phyloP scores from a whole-genome alignment of 768 basidiomycete species.

The Trametes elegans region DNA sequence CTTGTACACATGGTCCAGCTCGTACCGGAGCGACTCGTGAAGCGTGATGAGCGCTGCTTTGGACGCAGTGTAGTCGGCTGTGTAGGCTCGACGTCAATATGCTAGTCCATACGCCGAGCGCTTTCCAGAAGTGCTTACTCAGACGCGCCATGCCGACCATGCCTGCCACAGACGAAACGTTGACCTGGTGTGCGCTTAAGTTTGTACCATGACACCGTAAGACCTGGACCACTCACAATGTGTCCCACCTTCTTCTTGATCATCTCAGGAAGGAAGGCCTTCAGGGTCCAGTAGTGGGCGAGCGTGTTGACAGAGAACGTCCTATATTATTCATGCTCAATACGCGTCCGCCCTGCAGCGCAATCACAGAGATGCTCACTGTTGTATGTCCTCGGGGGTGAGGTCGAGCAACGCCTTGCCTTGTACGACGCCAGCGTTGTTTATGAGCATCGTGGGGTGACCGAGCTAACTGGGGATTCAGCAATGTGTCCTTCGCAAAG shows the following conservation, averaged over 20 bases:
- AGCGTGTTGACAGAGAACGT: conserved; percentile 89
- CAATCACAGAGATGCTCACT: conserved; percentile 65
- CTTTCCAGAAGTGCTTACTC: conserved; percentile 46
- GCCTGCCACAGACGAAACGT: conserved; percentile 74
- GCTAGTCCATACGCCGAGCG: neutral
- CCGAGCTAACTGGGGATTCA: conserved; percentile 58
- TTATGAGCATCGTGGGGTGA: conserved; percentile 85
- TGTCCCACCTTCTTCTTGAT: conserved; percentile 78
- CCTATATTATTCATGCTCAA: conserved; percentile 47
- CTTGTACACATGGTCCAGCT: conserved; percentile 80
- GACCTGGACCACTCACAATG: conserved; percentile 51
- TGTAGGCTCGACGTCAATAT: neutral
- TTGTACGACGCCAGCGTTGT: conserved; percentile 94
- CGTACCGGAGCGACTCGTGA: conserved; percentile 83
- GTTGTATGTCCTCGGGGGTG: conserved; percentile 68
- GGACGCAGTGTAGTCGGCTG: conserved; percentile 88
- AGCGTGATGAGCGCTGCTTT: conserved; percentile 86
- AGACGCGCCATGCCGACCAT: conserved; percentile 70
- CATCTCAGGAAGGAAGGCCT: conserved; percentile 91
- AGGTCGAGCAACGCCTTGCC: conserved; percentile 86
- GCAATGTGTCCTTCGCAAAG: neutral
- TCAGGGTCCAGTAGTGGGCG: conserved; percentile 88
- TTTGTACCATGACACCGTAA: neutral
- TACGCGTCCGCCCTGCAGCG: no score
- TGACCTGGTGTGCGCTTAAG: conserved; percentile 48